Evolutionary conservation across 2,329 filamentous ascomycete species (phyloP).

Genomic region (Tolypocladium cylindrosporum): DNA sequence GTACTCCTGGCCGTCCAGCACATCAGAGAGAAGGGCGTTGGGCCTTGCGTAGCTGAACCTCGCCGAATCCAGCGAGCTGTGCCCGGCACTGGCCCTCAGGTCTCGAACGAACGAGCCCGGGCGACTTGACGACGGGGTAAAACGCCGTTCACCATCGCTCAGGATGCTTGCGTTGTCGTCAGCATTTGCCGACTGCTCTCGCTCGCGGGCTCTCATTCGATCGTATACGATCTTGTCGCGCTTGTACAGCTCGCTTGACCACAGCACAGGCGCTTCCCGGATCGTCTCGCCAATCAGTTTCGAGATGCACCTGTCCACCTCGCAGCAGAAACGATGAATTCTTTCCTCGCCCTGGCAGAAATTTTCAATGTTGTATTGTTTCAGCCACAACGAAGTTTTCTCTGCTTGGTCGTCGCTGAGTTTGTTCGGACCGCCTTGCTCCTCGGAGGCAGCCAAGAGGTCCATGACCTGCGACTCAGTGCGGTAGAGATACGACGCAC

Average conservation of each 20-base stretch:
- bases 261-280: conserved; percentile 75
- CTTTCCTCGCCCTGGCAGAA: conserved; percentile 92
- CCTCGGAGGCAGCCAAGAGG: conserved; percentile 69
- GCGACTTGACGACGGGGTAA: conserved; percentile 30
- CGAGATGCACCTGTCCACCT: conserved; percentile 76
- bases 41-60: conserved; percentile 51
- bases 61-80: conserved; percentile 60
- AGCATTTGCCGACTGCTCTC: conserved; percentile 32
- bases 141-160: conserved; percentile 44
- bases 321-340: conserved; percentile 86
- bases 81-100: conserved; percentile 54
- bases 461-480: conserved; percentile 81
- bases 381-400: conserved; percentile 73
- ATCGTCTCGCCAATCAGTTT: conserved; percentile 79
- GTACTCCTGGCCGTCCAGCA: conserved; percentile 61
- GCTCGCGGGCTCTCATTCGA: conserved; percentile 30
- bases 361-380: conserved; percentile 74
- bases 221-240: conserved; percentile 61
- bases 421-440: conserved; percentile 87
- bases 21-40: conserved; percentile 50
- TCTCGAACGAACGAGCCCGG: conserved; percentile 45
- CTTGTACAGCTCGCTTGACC: conserved; percentile 83
- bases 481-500: conserved; percentile 61
- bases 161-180: conserved; percentile 44
- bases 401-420: conserved; percentile 92